Evolutionary conservation across 345 rosid genomes (phyloP).

Genomic region (Diplotaxis tenuifolia): DNA sequence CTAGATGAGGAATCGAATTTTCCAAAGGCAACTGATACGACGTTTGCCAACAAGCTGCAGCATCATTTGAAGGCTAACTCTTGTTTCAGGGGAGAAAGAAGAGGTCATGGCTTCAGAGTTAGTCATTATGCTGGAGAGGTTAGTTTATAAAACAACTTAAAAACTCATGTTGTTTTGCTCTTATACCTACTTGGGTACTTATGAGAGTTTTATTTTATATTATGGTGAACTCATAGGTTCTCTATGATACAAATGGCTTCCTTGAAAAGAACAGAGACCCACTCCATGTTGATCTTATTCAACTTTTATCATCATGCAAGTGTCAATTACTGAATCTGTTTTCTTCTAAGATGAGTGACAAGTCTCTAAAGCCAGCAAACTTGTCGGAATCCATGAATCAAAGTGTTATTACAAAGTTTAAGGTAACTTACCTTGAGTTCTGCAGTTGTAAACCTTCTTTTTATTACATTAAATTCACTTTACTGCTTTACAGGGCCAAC

Average conservation of each 20-base stretch:
- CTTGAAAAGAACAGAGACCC: constrained; percentile 90
- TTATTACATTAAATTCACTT: background rate
- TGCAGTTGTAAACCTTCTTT: background rate
- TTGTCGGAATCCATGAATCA: constrained; percentile 49
- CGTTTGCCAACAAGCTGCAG: constrained; percentile 79
- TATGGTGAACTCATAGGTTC: constrained; percentile 28
- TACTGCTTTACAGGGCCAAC: constrained; percentile 58
- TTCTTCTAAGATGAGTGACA: constrained; percentile 46
- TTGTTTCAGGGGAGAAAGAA: constrained; percentile 75
- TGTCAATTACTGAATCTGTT: constrained; percentile 49
- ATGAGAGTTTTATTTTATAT: background rate
- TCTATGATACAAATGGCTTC: constrained; percentile 80
- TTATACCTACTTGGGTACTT: background rate
- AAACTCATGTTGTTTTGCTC: background rate
- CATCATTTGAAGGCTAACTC: constrained; percentile 63
- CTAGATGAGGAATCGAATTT: constrained; percentile 86
- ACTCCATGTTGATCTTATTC: constrained; percentile 53
- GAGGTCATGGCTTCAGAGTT: constrained; percentile 68
- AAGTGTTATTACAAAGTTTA: constrained; percentile 73
- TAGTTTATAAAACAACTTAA: too few relatives aligned
- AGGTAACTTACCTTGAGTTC: constrained; percentile 45
- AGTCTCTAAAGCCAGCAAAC: constrained; percentile 37
- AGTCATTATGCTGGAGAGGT: constrained; percentile 93
- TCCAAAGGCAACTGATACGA: constrained; percentile 78
- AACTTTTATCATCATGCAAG: constrained; percentile 63